These are phyloP conservation scores for Yamadazyma triangularis DNA, from an alignment of 1,139 yeast genomes.

Conservation along the genomic window DNA sequence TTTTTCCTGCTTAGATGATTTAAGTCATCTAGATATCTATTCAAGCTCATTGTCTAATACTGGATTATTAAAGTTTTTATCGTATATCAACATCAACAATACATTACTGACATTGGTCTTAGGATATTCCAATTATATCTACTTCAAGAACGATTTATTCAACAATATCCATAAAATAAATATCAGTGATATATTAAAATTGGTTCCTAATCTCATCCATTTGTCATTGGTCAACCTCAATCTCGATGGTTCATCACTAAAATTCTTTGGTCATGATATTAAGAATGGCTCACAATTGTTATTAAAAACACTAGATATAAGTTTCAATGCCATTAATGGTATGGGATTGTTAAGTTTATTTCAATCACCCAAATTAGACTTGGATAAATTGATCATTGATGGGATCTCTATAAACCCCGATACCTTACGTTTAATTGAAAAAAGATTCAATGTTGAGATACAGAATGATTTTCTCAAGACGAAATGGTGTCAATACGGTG, in stretches of 20 bases:
- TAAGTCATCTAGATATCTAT: conserved; percentile 31
- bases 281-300: conserved; percentile 8
- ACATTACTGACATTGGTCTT: conserved; percentile 15
- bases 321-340: conserved; percentile 38
- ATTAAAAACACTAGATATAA: conserved; percentile 25
- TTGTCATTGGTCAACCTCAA: conserved; percentile 34
- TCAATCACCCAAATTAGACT: conserved; percentile 8
- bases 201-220: conserved; percentile 20
- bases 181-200: conserved; percentile 18
- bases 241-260: conserved; percentile 33
- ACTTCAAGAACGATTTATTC: conserved; percentile 25
- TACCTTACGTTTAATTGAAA: conserved; percentile 22
- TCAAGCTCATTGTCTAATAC: conserved; percentile 28
- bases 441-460: conserved; percentile 17
- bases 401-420: conserved; percentile 32
- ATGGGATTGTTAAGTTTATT: conserved; percentile 34
- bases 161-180: conserved; percentile 13
- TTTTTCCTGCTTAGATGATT: conserved; percentile 19
- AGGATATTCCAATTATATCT: conserved; percentile 30
- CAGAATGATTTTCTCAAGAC: conserved; percentile 22
- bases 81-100: conserved; percentile 13
- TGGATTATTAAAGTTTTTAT: conserved; percentile 28
- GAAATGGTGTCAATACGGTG: conserved; percentile 36
- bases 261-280: conserved; percentile 24
- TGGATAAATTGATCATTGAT: conserved; percentile 26